These are phyloP conservation scores for Amanita muscaria DNA, from an alignment of 768 basidiomycete species.

Conservation along the genomic window DNA sequence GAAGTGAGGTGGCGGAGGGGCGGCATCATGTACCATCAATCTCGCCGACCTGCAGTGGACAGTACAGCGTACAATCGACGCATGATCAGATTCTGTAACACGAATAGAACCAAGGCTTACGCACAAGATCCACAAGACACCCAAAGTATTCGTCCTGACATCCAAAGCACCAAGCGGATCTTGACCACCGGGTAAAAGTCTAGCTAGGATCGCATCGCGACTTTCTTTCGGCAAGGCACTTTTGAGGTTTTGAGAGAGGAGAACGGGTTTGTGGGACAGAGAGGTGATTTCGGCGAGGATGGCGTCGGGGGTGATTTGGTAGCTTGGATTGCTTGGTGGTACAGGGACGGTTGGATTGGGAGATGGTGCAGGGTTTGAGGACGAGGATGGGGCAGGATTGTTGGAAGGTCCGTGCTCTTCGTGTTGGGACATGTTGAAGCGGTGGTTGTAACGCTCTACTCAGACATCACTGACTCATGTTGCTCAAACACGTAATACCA, in stretches of 20 bases:
- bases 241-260: conserved; percentile 20
- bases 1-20: conserved; percentile 32
- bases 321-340: not conserved
- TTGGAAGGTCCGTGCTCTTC: no score
- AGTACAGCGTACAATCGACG: no score
- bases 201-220: conserved; percentile 47
- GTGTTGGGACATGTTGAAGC: no score
- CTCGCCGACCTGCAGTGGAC: conserved; percentile 61
- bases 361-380: no score
- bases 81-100: no score
- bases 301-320: conserved; percentile 23
- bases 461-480: no score
- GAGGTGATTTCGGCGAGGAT: conserved; percentile 39
- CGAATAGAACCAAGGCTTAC: conserved; percentile 18
- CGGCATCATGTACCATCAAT: conserved; percentile 30
- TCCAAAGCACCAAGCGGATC: conserved; percentile 62
- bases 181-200: conserved; percentile 45
- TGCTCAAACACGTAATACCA: no score
- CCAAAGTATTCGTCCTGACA: conserved; percentile 48
- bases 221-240: conserved; percentile 46
- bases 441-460: no score
- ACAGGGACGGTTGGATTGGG: no score
- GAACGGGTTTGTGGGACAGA: conserved; percentile 28
- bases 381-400: not conserved
- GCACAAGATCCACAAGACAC: conserved; percentile 66